phyloP scores from a whole-genome alignment of 2,329 filamentous ascomycete genomes.

The Colletotrichum sp. region DNA sequence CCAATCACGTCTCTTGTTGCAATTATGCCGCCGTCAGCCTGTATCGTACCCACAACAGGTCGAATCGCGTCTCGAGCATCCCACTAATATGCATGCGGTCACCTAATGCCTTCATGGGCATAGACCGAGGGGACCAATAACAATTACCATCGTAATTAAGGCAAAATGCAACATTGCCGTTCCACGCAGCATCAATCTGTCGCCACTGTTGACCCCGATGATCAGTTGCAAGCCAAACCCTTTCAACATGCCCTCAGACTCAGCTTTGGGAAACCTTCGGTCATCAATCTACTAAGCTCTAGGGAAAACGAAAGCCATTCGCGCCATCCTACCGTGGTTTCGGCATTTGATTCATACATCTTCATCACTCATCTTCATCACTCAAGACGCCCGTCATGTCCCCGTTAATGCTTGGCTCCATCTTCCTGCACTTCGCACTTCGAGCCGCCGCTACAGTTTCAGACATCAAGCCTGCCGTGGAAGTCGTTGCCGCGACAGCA shows the following conservation, averaged over 20 bases:
- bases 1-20: neutral
- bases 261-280: neutral
- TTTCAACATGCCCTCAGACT: neutral
- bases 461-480: neutral
- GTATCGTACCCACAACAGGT: neutral
- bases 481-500: neutral
- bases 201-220: neutral
- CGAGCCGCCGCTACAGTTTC: neutral
- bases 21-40: neutral
- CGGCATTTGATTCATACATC: neutral
- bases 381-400: neutral
- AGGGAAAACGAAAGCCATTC: neutral
- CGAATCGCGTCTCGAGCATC: neutral
- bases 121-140: neutral
- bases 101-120: neutral
- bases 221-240: neutral
- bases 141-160: neutral
- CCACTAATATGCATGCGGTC: neutral
- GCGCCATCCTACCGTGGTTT: neutral
- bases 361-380: neutral
- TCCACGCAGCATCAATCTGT: neutral
- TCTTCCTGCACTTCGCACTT: neutral
- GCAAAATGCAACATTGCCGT: neutral
- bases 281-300: neutral
- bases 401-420: neutral